A percentile compares a stretch with the other conserved stretches of the same genome.
These are phyloP conservation scores for Sanguinoderma infundibulare DNA, from an alignment of 1,284 basidiomycete genomes.

Conservation along the genomic window DNA sequence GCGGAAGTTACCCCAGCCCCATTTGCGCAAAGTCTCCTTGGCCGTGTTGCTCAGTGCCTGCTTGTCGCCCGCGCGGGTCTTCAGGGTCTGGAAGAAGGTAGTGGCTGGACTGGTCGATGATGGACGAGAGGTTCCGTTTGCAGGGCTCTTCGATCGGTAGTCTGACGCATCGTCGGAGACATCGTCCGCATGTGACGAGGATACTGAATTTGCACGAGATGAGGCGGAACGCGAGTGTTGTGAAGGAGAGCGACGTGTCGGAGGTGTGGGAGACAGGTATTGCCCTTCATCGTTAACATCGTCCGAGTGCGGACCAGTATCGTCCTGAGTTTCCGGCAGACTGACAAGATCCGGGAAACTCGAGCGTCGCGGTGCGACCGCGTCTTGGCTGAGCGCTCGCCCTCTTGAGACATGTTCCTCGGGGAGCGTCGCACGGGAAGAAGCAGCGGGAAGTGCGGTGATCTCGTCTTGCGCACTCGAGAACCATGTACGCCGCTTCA, in stretches of 20 bases:
- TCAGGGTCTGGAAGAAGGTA: constrained; percentile 72
- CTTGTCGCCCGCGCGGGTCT: constrained; percentile 80
- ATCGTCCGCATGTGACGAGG: constrained; percentile 27
- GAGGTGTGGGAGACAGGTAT: constrained; percentile 16
- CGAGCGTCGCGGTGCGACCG: constrained; percentile 6
- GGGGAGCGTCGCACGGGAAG: constrained; percentile 9
- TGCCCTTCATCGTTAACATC: constrained; percentile 5
- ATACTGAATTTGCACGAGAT: constrained; percentile 23
- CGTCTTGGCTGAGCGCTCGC: constrained; percentile 9
- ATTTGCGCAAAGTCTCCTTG: constrained; percentile 86
- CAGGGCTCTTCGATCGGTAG: constrained; percentile 30
- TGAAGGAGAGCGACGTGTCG: constrained; percentile 29
- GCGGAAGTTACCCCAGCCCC: constrained; percentile 77
- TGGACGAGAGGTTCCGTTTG: constrained; percentile 22
- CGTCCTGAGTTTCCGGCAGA: neutral
- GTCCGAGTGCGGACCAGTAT: neutral
- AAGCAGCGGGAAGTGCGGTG: constrained; percentile 25
- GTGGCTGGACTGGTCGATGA: constrained; percentile 26
- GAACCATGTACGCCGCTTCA: constrained; percentile 47
- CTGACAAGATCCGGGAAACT: constrained; percentile 13
- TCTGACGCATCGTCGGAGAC: constrained; percentile 29
- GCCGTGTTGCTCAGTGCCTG: constrained; percentile 81
- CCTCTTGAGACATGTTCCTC: constrained; percentile 20
- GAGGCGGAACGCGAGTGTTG: constrained; percentile 32
- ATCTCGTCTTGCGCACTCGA: constrained; percentile 30